A percentile compares a stretch with the other conserved stretches of the same genome.
phyloP scores from a whole-genome alignment of 2,329 filamentous ascomycete species.

The Penicillium oxalicum region DNA sequence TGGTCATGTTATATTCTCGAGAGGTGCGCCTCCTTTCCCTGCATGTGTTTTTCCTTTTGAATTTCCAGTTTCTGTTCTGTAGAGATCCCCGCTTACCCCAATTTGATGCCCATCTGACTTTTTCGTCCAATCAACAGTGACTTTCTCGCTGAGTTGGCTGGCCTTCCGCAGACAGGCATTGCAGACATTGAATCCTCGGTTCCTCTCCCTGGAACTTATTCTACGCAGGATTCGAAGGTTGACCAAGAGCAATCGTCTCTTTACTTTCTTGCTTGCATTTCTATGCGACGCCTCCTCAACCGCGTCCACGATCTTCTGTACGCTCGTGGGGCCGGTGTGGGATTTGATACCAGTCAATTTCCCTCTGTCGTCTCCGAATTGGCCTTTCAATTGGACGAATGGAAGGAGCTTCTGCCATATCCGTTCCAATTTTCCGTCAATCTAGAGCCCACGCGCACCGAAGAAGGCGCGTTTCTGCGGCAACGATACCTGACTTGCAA shows the following conservation, averaged over 20 bases:
- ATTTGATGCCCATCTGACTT: no score
- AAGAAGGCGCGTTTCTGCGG: slow-evolving; percentile 45
- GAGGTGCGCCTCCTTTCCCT: slow-evolving; percentile 29
- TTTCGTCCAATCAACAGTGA: slow-evolving; percentile 31
- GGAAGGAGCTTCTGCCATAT: slow-evolving; percentile 28
- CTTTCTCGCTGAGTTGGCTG: slow-evolving; percentile 49
- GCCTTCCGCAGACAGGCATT: slow-evolving; percentile 47
- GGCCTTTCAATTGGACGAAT: slow-evolving; percentile 30
- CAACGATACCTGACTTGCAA: slow-evolving; percentile 49
- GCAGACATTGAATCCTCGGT: slow-evolving; percentile 49
- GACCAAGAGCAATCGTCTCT: slow-evolving; percentile 47
- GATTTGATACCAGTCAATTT: slow-evolving; percentile 43
- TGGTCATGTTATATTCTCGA: slow-evolving; percentile 53
- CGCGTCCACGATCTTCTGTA: slow-evolving; percentile 40
- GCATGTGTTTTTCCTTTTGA: not conserved
- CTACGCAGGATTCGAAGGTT: slow-evolving; percentile 37
- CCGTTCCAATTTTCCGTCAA: slow-evolving; percentile 31
- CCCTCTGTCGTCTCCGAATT: slow-evolving; percentile 42
- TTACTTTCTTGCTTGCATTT: slow-evolving; percentile 52
- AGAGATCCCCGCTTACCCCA: no score
- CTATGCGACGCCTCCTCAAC: slow-evolving; percentile 22
- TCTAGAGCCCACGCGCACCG: slow-evolving; percentile 27
- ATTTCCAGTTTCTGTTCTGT: no score
- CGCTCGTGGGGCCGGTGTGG: slow-evolving; percentile 42
- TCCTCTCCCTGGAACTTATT: slow-evolving; percentile 44